A percentile compares a stretch with the other conserved stretches of the same genome.
phyloP scores from a whole-genome alignment of 208 protist species.

The Vickermania spadyakhi region DNA sequence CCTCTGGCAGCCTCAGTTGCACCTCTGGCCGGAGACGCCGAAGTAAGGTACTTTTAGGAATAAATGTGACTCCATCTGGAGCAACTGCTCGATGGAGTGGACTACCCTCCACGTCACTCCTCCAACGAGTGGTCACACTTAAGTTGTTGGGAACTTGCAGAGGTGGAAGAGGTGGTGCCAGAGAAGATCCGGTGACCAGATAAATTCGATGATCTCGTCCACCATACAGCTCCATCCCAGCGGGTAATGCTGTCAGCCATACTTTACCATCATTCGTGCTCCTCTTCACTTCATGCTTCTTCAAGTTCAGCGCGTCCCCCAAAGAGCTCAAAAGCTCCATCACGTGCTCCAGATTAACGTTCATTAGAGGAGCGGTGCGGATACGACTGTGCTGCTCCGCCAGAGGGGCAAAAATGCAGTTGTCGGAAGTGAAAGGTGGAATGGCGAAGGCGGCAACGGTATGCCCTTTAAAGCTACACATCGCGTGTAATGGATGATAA shows the following conservation, averaged over 20 bases:
- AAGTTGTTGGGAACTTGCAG: constrained; percentile 2
- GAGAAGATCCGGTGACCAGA: constrained; percentile 24
- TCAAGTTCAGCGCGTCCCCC: constrained; percentile 19
- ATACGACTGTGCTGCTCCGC: background rate
- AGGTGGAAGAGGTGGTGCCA: constrained; percentile 40
- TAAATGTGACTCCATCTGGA: no score
- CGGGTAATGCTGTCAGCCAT: constrained; percentile 8
- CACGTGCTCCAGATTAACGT: constrained; percentile 15
- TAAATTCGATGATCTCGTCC: constrained; percentile 66
- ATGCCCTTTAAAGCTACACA: constrained; percentile 52
- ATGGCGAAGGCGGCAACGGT: constrained; percentile 40
- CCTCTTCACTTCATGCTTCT: constrained; percentile 16
- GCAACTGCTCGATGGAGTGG: background rate
- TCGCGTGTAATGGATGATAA: constrained; percentile 30
- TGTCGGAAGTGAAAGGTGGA: constrained; percentile 19
- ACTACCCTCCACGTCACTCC: background rate
- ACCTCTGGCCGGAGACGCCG: constrained; percentile 32
- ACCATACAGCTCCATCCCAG: constrained; percentile 22
- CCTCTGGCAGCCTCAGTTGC: constrained; percentile 15
- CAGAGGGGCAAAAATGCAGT: constrained; percentile 12
- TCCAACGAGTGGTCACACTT: background rate
- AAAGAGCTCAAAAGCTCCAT: constrained; percentile 20
- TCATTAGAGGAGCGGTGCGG: background rate
- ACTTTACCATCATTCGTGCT: constrained; percentile 14
- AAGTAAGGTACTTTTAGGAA: background rate